Percentiles rank a stretch among this genome's conserved stretches.
Evolutionary conservation across 257 asterid species (phyloP).

Genomic region (Capsicum chinense): DNA sequence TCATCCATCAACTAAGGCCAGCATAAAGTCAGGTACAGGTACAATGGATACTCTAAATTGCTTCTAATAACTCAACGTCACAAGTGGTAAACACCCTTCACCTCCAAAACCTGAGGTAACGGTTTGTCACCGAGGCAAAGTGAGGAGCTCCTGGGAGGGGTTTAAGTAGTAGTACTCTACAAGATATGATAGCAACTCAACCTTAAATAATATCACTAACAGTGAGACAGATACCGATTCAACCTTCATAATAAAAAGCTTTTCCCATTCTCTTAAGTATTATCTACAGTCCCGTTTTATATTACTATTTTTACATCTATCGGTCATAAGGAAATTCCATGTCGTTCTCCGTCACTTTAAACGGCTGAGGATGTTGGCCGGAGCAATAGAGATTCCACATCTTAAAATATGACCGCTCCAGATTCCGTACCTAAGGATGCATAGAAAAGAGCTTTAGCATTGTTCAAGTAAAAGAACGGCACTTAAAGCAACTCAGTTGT

Average conservation of each 20-base stretch:
- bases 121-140: background rate
- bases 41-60: background rate
- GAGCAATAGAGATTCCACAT: constrained; percentile 95
- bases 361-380: constrained; percentile 87
- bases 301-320: constrained; percentile 30
- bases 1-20: background rate
- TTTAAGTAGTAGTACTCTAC: too few species aligned
- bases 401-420: constrained; percentile 93
- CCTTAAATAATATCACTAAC: background rate
- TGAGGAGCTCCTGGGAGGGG: background rate
- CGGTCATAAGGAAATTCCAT: constrained; percentile 72
- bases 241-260: constrained; percentile 8
- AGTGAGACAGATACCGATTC: background rate
- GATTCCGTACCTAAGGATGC: constrained; percentile 70
- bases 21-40: background rate
- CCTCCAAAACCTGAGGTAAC: background rate
- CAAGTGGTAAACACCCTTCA: background rate
- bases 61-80: background rate
- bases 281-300: constrained; percentile 54
- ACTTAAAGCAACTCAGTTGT: background rate
- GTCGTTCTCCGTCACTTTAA: constrained; percentile 83
- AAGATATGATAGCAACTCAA: constrained; percentile 10
- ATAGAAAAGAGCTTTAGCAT: background rate
- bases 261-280: constrained; percentile 37
- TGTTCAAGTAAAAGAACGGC: background rate